Conservation (phyloP, 495 filamentous ascomycete genomes). For the Viridothelium virens region DNA sequence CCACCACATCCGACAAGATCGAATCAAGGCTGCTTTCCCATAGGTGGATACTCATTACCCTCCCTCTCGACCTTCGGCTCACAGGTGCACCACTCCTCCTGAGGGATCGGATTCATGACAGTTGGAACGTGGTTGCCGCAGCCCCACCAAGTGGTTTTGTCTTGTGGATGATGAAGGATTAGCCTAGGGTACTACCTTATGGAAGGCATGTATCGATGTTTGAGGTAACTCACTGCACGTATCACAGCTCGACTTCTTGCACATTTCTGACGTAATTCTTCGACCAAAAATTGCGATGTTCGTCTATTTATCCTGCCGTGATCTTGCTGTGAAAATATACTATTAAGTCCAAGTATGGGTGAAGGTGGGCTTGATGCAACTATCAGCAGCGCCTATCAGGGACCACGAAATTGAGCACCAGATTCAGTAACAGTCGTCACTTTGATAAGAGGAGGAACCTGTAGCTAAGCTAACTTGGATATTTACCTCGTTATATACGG, state of each 20-base stretch:
- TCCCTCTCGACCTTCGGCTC: conserved; percentile 36
- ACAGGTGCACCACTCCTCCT: conserved; percentile 43
- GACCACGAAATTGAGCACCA: too few species aligned
- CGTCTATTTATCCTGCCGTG: too few species aligned
- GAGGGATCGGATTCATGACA: conserved; percentile 40
- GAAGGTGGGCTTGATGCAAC: too few species aligned
- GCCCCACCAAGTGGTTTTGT: conserved; percentile 35
- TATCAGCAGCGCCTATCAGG: too few species aligned
- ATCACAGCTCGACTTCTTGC: conserved; percentile 32
- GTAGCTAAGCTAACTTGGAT: too few species aligned
- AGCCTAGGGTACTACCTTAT: not conserved
- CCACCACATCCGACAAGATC: not conserved
- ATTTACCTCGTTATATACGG: too few species aligned
- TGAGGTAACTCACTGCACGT: conserved; percentile 32
- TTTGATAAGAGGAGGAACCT: too few species aligned
- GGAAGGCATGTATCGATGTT: not conserved
- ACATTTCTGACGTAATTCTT: conserved; percentile 28
- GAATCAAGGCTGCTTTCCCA: not conserved
- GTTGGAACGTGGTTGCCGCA: conserved; percentile 35
- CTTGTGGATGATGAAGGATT: conserved; percentile 19
- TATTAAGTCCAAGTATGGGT: too few species aligned
- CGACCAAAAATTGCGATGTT: too few species aligned
- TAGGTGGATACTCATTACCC: conserved; percentile 28
- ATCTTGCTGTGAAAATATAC: too few species aligned
- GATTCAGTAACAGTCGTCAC: too few species aligned